Evolutionary conservation across 2,329 filamentous ascomycete genomes (phyloP).

Genomic region (Lasiodiplodia citricola): DNA sequence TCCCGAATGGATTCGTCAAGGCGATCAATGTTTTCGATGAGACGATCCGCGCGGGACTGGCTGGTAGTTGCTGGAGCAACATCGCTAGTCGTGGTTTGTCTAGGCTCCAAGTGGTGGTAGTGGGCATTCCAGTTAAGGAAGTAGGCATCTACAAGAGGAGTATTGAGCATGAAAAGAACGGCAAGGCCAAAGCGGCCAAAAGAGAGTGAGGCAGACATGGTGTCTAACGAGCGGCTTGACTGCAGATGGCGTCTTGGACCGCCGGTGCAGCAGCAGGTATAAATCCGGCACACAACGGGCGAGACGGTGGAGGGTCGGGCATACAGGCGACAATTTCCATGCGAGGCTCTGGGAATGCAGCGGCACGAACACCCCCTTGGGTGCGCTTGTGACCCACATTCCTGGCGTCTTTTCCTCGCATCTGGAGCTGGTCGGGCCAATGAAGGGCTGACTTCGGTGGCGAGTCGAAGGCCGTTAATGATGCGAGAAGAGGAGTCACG

Average conservation of each 20-base stretch:
- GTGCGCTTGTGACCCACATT: conserved; percentile 11
- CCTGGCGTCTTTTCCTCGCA: neutral
- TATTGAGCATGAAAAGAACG: conserved; percentile 19
- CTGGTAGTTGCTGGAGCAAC: conserved; percentile 22
- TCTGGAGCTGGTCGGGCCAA: neutral
- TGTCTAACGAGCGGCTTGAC: conserved; percentile 10
- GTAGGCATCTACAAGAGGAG: conserved; percentile 9
- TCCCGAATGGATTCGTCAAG: conserved; percentile 20
- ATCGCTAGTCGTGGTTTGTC: conserved; percentile 12
- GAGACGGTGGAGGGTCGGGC: neutral
- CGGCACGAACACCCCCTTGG: conserved; percentile 12
- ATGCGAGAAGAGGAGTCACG: neutral
- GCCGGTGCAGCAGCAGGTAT: neutral
- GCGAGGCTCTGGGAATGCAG: conserved; percentile 5
- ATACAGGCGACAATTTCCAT: conserved; percentile 14
- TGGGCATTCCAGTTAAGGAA: conserved; percentile 19
- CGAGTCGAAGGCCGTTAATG: neutral
- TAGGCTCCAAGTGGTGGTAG: conserved; percentile 8
- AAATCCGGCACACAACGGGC: neutral
- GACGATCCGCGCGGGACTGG: conserved; percentile 7
- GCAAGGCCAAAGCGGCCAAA: conserved; percentile 12
- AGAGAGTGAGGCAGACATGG: conserved; percentile 3
- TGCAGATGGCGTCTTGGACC: neutral
- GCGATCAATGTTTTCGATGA: conserved; percentile 20
- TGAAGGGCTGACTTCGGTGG: neutral